These are phyloP conservation scores for Salix purpurea DNA, from an alignment of 345 rosid genomes.

Conservation along the genomic window DNA sequence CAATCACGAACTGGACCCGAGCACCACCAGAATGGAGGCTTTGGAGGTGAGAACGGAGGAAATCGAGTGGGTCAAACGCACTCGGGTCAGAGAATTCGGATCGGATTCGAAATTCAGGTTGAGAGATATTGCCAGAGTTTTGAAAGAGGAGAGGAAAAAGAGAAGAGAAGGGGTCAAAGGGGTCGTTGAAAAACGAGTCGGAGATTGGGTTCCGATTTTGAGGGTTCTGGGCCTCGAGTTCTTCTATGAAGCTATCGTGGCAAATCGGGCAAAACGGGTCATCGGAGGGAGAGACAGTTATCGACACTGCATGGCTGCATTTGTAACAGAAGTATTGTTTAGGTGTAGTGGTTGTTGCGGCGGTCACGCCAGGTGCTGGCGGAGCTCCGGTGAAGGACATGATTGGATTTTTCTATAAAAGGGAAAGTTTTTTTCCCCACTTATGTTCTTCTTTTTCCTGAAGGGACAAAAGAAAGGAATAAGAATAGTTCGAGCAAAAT, in stretches of 20 bases:
- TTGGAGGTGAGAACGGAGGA: slow-evolving; percentile 35
- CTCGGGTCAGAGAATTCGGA: not conserved
- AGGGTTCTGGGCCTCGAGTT: slow-evolving; percentile 30
- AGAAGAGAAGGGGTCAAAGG: slow-evolving; percentile 24
- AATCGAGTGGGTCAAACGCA: slow-evolving; percentile 32
- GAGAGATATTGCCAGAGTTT: slow-evolving; percentile 18
- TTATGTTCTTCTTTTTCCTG: not conserved
- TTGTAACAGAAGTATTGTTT: slow-evolving; percentile 37
- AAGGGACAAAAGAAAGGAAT: not conserved
- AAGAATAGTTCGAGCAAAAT: not conserved
- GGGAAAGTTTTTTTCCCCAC: not conserved
- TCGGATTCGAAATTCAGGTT: not conserved
- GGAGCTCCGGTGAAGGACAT: slow-evolving; percentile 31
- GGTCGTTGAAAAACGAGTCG: slow-evolving; percentile 19
- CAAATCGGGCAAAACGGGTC: slow-evolving; percentile 42
- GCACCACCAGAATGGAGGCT: slow-evolving; percentile 38
- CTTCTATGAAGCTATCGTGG: slow-evolving; percentile 45
- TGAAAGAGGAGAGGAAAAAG: slow-evolving; percentile 20
- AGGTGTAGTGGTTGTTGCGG: not conserved
- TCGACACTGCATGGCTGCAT: slow-evolving; percentile 26
- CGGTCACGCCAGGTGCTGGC: slow-evolving; percentile 9
- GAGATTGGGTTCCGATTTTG: not conserved
- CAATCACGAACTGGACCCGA: slow-evolving; percentile 40
- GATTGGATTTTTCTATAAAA: not conserved
- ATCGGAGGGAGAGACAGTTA: slow-evolving; percentile 24